Conservation (phyloP, 1,284 basidiomycete species). For the Gomphus sp. region DNA sequence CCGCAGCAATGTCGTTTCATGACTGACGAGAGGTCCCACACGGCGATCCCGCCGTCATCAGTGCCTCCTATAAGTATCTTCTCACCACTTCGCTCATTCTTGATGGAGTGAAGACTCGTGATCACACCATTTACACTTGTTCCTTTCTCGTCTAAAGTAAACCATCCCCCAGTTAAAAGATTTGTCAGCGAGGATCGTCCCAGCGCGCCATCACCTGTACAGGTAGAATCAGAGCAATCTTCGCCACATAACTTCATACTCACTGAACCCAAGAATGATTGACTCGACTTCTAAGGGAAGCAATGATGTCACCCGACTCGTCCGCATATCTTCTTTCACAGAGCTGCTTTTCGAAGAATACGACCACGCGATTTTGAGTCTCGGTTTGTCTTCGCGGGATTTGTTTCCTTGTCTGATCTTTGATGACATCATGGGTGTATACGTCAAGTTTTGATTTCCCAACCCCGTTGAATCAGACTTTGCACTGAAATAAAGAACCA, state of each 20-base stretch:
- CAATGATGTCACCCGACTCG: constrained; percentile 31
- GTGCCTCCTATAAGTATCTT: constrained; percentile 58
- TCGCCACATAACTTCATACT: constrained; percentile 16
- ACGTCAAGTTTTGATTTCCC: not conserved
- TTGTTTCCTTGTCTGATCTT: not conserved
- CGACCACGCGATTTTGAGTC: constrained; percentile 4
- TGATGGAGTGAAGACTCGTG: constrained; percentile 40
- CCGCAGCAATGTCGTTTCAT: not conserved
- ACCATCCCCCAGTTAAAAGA: constrained; percentile 14
- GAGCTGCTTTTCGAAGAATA: not conserved
- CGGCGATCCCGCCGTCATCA: constrained; percentile 63
- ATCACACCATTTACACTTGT: constrained; percentile 42
- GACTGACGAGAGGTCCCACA: constrained; percentile 60
- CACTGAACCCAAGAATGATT: constrained; percentile 56
- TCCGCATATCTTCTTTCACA: not conserved
- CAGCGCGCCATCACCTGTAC: constrained; percentile 50
- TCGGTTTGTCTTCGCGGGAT: not conserved
- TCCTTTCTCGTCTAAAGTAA: constrained; percentile 16
- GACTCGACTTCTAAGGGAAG: constrained; percentile 48
- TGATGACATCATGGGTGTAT: not conserved
- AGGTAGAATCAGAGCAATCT: not conserved
- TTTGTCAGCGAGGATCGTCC: constrained; percentile 32
- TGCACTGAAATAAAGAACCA: not conserved
- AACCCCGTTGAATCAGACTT: not conserved
- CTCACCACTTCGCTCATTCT: constrained; percentile 47